Evolutionary conservation across 1,284 basidiomycete species (phyloP).

Genomic region (Blastosporella zonata): DNA sequence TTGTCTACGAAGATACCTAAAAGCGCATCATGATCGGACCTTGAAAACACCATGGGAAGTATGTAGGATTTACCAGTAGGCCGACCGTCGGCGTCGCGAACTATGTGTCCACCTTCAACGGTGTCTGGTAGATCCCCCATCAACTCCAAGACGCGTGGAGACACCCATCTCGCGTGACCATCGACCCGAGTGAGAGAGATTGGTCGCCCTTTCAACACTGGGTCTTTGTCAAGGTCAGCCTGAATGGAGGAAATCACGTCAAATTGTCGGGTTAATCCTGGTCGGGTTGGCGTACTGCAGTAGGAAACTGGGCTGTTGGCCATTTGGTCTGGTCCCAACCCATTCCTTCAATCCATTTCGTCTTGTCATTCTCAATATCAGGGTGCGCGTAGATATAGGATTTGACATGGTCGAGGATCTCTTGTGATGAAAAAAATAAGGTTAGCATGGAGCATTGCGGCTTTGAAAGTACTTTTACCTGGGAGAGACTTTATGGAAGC

Average conservation of each 20-base stretch:
- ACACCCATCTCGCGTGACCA: constrained; percentile 85
- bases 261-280: neutral
- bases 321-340: constrained; percentile 93
- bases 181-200: constrained; percentile 78
- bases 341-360: constrained; percentile 79
- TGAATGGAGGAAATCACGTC: constrained; percentile 22
- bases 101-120: constrained; percentile 75
- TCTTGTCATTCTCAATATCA: constrained; percentile 48
- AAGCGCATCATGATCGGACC: too few relatives aligned
- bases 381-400: constrained; percentile 58
- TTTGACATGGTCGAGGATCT: constrained; percentile 63
- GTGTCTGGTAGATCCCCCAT: constrained; percentile 53
- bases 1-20: constrained; percentile 74
- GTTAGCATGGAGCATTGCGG: neutral
- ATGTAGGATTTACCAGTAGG: constrained; percentile 62
- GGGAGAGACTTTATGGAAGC: constrained; percentile 55
- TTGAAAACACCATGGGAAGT: too few relatives aligned
- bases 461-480: constrained; percentile 36
- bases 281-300: constrained; percentile 47
- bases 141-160: constrained; percentile 59
- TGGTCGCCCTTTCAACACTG: constrained; percentile 58
- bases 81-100: constrained; percentile 58
- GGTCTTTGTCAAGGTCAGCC: constrained; percentile 63
- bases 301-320: constrained; percentile 69
- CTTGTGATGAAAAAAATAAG: constrained; percentile 38